These are phyloP conservation scores for Globisporangium iwayamae DNA, from an alignment of 352 stramenopile species.

Conservation along the genomic window DNA sequence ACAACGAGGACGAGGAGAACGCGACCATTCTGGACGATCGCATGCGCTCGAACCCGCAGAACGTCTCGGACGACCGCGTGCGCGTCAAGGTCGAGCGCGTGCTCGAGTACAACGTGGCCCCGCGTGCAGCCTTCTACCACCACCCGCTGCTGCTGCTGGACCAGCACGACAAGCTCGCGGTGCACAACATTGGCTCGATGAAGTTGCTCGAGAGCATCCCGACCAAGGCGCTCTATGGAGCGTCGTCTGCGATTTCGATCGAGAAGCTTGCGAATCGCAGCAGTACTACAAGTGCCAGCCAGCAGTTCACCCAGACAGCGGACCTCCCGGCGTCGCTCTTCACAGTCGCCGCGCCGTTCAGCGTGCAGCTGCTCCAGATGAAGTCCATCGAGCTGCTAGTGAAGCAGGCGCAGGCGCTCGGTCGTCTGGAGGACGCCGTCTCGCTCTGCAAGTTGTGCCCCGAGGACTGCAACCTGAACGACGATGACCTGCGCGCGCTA, in stretches of 20 bases:
- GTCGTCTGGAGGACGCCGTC: conserved; percentile 52
- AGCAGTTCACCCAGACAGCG: conserved; percentile 5
- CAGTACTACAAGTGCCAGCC: background rate
- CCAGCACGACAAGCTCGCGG: conserved; percentile 44
- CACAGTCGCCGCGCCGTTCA: conserved; percentile 38
- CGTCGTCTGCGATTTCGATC: conserved; percentile 26
- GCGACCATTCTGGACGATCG: conserved; percentile 14
- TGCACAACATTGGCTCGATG: conserved; percentile 66
- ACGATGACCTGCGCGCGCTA: conserved; percentile 46
- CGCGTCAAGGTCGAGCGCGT: conserved; percentile 45
- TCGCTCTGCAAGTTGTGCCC: conserved; percentile 65
- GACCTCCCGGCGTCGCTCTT: conserved; percentile 32
- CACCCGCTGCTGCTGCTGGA: conserved; percentile 71
- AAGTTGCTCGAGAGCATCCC: conserved; percentile 46
- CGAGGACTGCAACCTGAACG: conserved; percentile 52
- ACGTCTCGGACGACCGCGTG: conserved; percentile 37
- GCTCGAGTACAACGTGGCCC: conserved; percentile 44
- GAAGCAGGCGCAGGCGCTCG: conserved; percentile 29
- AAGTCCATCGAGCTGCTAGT: conserved; percentile 48
- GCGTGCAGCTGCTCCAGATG: conserved; percentile 55
- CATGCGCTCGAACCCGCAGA: conserved; percentile 24
- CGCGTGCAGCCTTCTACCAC: conserved; percentile 46
- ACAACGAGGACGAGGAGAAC: conserved; percentile 18
- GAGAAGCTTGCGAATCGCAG: conserved; percentile 5
- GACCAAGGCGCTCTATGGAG: conserved; percentile 46